These are phyloP conservation scores for Hanseniaspora mollemarum DNA, from an alignment of 805 yeast genomes.

Conservation along the genomic window DNA sequence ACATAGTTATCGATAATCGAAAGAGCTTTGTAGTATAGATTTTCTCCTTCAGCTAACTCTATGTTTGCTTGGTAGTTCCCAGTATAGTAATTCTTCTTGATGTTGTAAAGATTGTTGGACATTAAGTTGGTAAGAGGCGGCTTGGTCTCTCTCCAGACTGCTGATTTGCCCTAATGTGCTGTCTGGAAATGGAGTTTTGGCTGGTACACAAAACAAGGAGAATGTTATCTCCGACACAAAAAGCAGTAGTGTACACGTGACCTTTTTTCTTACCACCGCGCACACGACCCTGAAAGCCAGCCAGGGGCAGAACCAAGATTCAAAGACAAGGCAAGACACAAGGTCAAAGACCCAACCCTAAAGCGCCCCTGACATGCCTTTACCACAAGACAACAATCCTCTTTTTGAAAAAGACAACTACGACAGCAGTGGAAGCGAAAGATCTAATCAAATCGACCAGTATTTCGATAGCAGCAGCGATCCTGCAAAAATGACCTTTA, in stretches of 20 bases:
- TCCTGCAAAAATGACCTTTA: background rate
- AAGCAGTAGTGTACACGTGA: too few relatives aligned
- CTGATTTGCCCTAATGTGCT: too few relatives aligned
- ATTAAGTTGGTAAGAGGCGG: too few relatives aligned
- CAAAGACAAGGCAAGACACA: too few relatives aligned
- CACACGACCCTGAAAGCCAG: too few relatives aligned
- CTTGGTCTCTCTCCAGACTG: too few relatives aligned
- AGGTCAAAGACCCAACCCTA: background rate
- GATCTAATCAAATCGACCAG: background rate
- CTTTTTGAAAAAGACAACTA: slow-evolving; percentile 1
- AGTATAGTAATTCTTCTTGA: slow-evolving; percentile 51
- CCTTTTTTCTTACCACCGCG: too few relatives aligned
- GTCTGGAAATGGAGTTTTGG: too few relatives aligned
- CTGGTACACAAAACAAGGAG: too few relatives aligned
- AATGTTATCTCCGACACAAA: too few relatives aligned
- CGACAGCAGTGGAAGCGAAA: background rate
- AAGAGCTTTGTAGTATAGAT: slow-evolving; percentile 28
- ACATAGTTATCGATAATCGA: slow-evolving; percentile 26
- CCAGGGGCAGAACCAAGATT: too few relatives aligned
- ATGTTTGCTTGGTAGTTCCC: slow-evolving; percentile 41
- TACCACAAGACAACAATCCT: slow-evolving; percentile 8
- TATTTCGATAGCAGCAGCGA: background rate
- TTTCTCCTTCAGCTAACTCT: slow-evolving; percentile 28
- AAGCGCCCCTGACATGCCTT: too few relatives aligned
- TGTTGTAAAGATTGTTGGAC: slow-evolving; percentile 4